phyloP scores from a whole-genome alignment of 768 basidiomycete genomes.

The Exidia glandulosa region DNA sequence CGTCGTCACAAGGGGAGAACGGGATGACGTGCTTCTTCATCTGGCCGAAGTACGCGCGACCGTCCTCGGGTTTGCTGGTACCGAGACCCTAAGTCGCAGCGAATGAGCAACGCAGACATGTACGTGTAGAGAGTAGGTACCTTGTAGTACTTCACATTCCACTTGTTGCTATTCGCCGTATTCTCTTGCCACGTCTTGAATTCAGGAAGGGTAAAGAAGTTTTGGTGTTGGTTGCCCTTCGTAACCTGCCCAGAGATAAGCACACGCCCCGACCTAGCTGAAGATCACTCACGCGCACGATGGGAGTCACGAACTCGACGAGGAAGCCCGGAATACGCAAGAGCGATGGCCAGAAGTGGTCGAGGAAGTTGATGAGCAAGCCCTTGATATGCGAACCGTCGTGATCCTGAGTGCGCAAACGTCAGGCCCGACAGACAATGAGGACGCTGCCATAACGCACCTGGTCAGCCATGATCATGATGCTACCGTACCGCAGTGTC shows the following conservation, averaged over 20 bases:
- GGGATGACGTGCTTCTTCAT: slow-evolving; percentile 94
- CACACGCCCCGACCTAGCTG: background rate
- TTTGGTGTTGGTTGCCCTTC: slow-evolving; percentile 59
- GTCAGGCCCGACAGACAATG: background rate
- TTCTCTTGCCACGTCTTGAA: slow-evolving; percentile 85
- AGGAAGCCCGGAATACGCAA: slow-evolving; percentile 85
- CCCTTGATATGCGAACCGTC: slow-evolving; percentile 99
- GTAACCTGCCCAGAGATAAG: slow-evolving; percentile 36
- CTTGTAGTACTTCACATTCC: slow-evolving; percentile 97
- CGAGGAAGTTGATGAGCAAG: slow-evolving; percentile 95
- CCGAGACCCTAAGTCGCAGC: slow-evolving; percentile 74
- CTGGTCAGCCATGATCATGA: slow-evolving; percentile 99
- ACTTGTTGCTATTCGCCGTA: slow-evolving; percentile 65
- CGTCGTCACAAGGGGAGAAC: slow-evolving; percentile 69
- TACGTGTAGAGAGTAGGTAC: slow-evolving; percentile 31
- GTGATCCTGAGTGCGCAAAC: slow-evolving; percentile 59
- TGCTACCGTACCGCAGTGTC: slow-evolving; percentile 77
- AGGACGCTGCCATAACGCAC: slow-evolving; percentile 29
- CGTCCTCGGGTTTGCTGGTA: slow-evolving; percentile 82
- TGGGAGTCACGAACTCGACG: slow-evolving; percentile 97
- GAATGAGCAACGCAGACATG: slow-evolving; percentile 2
- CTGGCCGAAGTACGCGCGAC: slow-evolving; percentile 83
- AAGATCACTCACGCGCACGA: slow-evolving; percentile 63
- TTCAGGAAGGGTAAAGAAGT: slow-evolving; percentile 97
- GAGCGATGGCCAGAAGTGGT: slow-evolving; percentile 92